Evolutionary conservation across 2,329 filamentous ascomycete genomes (phyloP).

Genomic region (Aspergillus sergii): DNA sequence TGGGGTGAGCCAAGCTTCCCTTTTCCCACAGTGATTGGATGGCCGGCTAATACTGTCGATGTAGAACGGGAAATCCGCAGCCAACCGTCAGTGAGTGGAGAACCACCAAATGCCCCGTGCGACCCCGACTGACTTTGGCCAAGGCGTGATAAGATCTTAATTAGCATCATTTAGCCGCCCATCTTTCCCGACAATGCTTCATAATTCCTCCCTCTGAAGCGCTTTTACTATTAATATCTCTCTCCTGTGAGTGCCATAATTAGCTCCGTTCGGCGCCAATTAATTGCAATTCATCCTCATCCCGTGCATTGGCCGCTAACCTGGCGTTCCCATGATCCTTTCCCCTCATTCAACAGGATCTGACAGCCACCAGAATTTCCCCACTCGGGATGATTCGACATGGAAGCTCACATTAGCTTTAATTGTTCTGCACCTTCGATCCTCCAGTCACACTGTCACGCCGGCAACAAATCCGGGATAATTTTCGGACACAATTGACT

Average conservation of each 20-base stretch:
- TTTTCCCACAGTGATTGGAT: constrained; percentile 20
- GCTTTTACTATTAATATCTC: constrained; percentile 14
- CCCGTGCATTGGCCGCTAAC: not conserved
- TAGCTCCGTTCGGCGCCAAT: constrained; percentile 9
- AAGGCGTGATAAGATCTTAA: constrained; percentile 21
- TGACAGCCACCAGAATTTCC: not conserved
- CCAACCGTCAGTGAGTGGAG: constrained; percentile 23
- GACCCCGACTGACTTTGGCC: constrained; percentile 10
- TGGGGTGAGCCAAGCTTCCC: constrained; percentile 28
- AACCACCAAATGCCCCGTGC: constrained; percentile 7
- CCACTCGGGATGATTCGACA: not conserved
- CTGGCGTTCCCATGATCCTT: constrained; percentile 9
- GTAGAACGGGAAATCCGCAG: constrained; percentile 25
- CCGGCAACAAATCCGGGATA: constrained; percentile 3
- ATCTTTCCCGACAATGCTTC: not conserved
- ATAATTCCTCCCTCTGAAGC: not conserved
- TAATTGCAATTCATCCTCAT: not conserved
- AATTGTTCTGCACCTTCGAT: constrained; percentile 20
- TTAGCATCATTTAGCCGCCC: constrained; percentile 18
- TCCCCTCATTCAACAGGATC: not conserved
- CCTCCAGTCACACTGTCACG: constrained; percentile 21
- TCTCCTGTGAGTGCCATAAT: constrained; percentile 10
- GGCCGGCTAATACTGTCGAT: constrained; percentile 13
- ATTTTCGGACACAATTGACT: not conserved
- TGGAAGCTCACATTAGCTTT: constrained; percentile 8